Evolutionary conservation across 306 rosid genomes (phyloP).

Genomic region (Dalbergia cultrata): DNA sequence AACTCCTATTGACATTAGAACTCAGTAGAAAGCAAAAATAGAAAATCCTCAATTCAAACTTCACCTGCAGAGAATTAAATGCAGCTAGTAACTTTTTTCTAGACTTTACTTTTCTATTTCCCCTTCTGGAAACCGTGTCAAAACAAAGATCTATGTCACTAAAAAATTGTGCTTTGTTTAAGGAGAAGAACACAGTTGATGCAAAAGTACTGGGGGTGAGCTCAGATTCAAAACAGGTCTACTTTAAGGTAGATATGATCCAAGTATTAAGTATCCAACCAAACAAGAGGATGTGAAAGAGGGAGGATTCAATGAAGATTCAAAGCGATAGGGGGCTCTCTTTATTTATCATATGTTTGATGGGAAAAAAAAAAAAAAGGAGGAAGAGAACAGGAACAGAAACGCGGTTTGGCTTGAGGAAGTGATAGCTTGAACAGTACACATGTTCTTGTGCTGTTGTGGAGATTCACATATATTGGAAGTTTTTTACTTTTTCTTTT

Average conservation of each 20-base stretch:
- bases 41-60: slow-evolving; percentile 36
- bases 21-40: background rate
- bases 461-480: background rate
- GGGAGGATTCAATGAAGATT: slow-evolving; percentile 50
- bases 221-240: slow-evolving; percentile 38
- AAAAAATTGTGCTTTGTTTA: slow-evolving; percentile 30
- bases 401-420: slow-evolving; percentile 26
- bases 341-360: background rate
- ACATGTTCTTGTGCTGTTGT: background rate
- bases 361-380: background rate
- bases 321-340: background rate
- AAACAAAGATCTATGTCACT: slow-evolving; percentile 60
- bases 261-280: slow-evolving; percentile 1
- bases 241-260: slow-evolving; percentile 15
- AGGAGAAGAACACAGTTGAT: slow-evolving; percentile 26
- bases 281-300: slow-evolving; percentile 25
- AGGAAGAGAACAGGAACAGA: slow-evolving; percentile 13
- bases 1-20: slow-evolving; percentile 41
- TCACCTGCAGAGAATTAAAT: slow-evolving; percentile 48
- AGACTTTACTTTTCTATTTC: background rate
- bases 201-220: slow-evolving; percentile 29
- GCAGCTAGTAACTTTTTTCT: slow-evolving; percentile 38
- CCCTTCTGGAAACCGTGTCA: slow-evolving; percentile 33
- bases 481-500: background rate
- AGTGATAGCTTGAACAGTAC: background rate